Base-by-base conservation (phyloP, 192 early-diverging fungal species). In the Linnemannia zychae region DNA sequence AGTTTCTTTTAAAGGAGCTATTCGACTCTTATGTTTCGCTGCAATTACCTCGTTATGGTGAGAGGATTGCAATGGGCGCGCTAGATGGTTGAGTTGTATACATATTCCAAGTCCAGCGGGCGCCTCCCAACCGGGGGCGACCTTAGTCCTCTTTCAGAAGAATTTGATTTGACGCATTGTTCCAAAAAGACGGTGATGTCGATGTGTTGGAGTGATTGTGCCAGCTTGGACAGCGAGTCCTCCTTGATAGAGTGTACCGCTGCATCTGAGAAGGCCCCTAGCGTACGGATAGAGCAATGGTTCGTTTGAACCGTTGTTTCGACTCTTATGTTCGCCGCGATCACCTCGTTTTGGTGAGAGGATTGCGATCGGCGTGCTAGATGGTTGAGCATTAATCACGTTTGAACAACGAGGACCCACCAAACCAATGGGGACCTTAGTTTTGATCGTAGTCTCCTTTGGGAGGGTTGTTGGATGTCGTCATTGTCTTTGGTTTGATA, bases 311-410 rank as follows among this genome's bases (percentile, higher is more conserved):
- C 22, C 67, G 46, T 75, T 38, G 44, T 57, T 75, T 75, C 74
- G 66, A 75, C 63, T 75, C 74, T 31, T 67, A 75, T 50, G 65
- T 75, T 47, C 63, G 63, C 74, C 66, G 74, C 63, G 38, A 70
- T 36, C 53, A 65, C 75, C 73, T 74, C 73, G 73, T 74, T 74
- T 74, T 74, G 38, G 73, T 74, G 73, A 74, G 73, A 74, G 60
- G 60, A 53, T 47, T 74, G 73, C 73, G 57, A 53, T 49, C 73
- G 57, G 57, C 73, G 60, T 53, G 73, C 73, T 74, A 74, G 73
- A 49, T 65, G 28, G 73, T 74, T 74, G 73, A 74, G 73, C 37
- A 22, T 40, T 17, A 74, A 31, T 34, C 73, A 74, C 24, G 57
- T 74, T 65, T 65, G 36, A 40, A 74, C 73, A 31, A 74, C 36